Evolutionary conservation across 805 yeast species (phyloP), one percentile per base, ranked within the genome.

Genomic region (Scheffersomyces lignosus): DNA sequence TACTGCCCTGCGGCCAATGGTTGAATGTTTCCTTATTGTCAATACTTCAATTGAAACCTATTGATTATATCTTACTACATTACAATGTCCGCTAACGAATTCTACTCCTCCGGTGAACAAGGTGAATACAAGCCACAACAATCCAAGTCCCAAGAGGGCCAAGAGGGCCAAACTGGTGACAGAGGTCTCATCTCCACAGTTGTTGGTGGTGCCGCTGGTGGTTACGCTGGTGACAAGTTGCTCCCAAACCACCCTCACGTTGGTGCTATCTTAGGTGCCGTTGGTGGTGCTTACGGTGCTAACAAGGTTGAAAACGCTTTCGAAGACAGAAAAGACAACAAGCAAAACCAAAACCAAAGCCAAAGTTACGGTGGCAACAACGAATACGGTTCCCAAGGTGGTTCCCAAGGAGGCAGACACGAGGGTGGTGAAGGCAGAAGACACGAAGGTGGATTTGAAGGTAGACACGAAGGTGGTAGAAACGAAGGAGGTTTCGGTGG

Each of bases 141-240:
- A 15, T 28, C 23, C 13, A 33, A 37, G 23, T 33, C 38, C 29
- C 47, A 38, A 18, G 47, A 45, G 26, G 44, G 33, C 24, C 43
- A 37, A 18, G 38, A 38, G n/a, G 48, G 45, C 26, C 47, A 42
- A 20, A 40, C 41, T n/a, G 63, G 61, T 18, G 63, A 58, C 27
- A 49, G 55, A 38, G 63, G 63, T 2, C 45, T 58, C 16, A 14
- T 57, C 18, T 46, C 58, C 20, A 45, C 58, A 10, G 44, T 58
- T 14, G 60, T 43, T 7, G 63, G 62, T 16, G 62, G 60, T 33
- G 59, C 54, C n/a, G 60, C 59, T 8, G 63, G 63, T 34, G 62
- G 56, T 14, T 47, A 39, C 25, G 61, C 53, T 20, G 63, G 63
- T 20, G 40, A 44, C 33, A 58, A 58, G 45, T 14, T 58, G 27